phyloP scores from a whole-genome alignment of 805 yeast genomes.

The Metschnikowia aberdeeniae region DNA sequence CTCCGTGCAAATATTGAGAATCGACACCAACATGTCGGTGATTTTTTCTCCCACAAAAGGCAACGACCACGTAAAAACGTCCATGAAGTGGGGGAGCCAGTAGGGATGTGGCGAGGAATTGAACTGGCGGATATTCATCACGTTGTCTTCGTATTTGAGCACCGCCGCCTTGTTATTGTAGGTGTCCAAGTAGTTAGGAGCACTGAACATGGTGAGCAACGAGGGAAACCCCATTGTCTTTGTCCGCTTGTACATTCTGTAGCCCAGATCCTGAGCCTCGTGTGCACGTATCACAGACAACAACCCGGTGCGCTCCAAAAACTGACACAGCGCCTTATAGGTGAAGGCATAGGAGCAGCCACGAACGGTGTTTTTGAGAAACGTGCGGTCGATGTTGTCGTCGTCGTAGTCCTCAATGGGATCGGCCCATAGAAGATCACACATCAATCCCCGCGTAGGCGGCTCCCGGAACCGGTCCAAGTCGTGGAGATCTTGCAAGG shows the following conservation, averaged over 20 bases:
- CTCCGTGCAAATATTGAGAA: conserved; percentile 90
- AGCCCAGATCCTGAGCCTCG: conserved; percentile 97
- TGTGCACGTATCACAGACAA: conserved; percentile 91
- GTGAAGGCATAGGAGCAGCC: conserved; percentile 93
- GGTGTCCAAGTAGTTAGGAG: conserved; percentile 90
- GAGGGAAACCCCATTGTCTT: conserved; percentile 84
- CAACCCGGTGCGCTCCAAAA: conserved; percentile 71
- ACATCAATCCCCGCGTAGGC: conserved; percentile 89
- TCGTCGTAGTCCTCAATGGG: conserved; percentile 87
- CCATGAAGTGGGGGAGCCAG: conserved; percentile 96
- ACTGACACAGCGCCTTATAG: conserved; percentile 75
- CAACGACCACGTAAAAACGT: conserved; percentile 93
- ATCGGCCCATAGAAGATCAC: conserved; percentile 95
- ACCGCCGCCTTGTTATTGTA: conserved; percentile 96
- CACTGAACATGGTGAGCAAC: conserved; percentile 85
- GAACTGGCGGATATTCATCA: conserved; percentile 93
- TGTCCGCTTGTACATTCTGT: conserved; percentile 87
- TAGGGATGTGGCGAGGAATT: conserved; percentile 93
- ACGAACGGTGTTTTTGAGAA: conserved; percentile 66
- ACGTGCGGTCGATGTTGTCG: conserved; percentile 42
- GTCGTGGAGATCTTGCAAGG: conserved; percentile 61
- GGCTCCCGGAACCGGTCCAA: conserved; percentile 86
- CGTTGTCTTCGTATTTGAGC: conserved; percentile 83
- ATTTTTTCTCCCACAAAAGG: conserved; percentile 97
- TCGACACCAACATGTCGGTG: conserved; percentile 86